Conservation (phyloP, 805 yeast species). For the Yarrowia porcina region DNA sequence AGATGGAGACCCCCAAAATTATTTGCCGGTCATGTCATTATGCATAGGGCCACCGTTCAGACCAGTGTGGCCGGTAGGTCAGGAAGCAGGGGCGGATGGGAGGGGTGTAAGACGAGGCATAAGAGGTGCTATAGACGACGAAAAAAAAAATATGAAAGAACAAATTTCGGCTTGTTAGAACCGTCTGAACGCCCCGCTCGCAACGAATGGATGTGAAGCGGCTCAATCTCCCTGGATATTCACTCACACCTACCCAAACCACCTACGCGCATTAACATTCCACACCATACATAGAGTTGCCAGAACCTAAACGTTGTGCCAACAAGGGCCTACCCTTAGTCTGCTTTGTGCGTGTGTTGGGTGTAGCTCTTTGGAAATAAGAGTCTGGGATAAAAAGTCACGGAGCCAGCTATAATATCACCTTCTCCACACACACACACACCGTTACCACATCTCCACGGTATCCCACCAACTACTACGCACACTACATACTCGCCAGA, state of each 20-base stretch:
- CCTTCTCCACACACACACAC: neutral
- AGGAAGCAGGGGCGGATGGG: conserved; percentile 9
- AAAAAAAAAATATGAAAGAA: no score
- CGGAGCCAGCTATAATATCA: neutral
- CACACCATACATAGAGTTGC: neutral
- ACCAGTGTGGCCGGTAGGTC: conserved; percentile 11
- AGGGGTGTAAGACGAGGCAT: neutral
- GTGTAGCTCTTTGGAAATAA: neutral
- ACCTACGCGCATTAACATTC: conserved; percentile 23
- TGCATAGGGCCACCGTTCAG: neutral
- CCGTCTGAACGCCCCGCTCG: no score
- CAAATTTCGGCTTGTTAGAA: no score
- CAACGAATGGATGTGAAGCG: neutral
- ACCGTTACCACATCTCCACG: no score
- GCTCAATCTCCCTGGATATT: neutral
- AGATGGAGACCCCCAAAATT: no score
- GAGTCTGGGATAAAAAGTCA: neutral
- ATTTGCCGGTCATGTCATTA: conserved; percentile 11
- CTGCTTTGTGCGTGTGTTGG: neutral
- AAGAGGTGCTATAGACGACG: neutral
- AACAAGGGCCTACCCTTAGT: conserved; percentile 16
- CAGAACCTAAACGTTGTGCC: conserved; percentile 13
- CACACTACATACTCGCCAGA: neutral
- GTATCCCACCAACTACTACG: neutral
- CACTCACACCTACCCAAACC: conserved; percentile 7